Evolutionary conservation across 163 green algal genomes (phyloP), one percentile per base, ranked within the genome.

Genomic region (Chlamydomonas reinhardtii): DNA sequence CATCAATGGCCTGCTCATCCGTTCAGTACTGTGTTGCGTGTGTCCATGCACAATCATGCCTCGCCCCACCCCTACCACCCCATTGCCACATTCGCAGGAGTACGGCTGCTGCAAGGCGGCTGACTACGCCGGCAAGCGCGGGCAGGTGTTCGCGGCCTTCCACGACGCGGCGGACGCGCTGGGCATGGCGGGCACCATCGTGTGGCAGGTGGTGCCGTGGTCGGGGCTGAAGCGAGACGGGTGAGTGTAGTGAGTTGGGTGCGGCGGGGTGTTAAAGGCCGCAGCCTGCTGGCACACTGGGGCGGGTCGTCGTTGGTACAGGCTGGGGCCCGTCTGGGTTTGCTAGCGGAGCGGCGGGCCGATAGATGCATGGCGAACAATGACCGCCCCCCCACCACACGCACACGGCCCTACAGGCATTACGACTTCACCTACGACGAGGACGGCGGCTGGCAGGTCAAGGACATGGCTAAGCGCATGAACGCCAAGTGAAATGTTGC

Each of bases 101-200:
- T 84, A 84, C 39, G 76, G 76, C 29, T 84, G 76, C 64, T 84
- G 76, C 76, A 84, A 84, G 65, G 25, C 37, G 37, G 6, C 29
- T 8, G 65, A 84, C 37, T 84, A 84, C 76, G 54, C 37, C 27
- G 76, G 76, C 64, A 84, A 84, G 62, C 65, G 76, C 25, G 34
- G 64, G 24, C 22, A 84, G 62, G 34, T 84, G 64, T 75, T 75
- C 37, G n/a, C 72, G 65, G 76, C 76, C 27, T 52, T 84, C 35
- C 65, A 84, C 64, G 32, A 66, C 22, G 76, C 76, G 9, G 76
- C 43, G 22, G 62, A 84, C 62, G 35, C 19, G n/a, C 43, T 76
- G 29, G 65, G 39, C 37, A 34, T 76, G 8, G 76, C 76, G 31
- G 76, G 65, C 37, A 35, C 16, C 76, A 73, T 84, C 54, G 65